A percentile compares a stretch with the other conserved stretches of the same genome.
Conservation (phyloP, 257 asterid species). For the Lycium ferocissimum region DNA sequence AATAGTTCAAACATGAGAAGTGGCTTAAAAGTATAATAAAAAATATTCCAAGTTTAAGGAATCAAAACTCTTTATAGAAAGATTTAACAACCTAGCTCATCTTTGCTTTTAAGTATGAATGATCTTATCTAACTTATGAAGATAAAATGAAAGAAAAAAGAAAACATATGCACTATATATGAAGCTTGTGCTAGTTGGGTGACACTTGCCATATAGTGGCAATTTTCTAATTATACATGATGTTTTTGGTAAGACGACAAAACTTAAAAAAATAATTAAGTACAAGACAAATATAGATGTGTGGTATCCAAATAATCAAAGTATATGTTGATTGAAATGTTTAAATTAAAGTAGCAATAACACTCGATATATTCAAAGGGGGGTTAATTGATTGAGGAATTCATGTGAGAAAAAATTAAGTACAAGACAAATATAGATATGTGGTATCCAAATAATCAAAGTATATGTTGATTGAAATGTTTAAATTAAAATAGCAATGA, state of each 20-base stretch:
- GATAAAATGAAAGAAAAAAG: too few species aligned
- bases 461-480: constrained; percentile 10
- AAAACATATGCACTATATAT: too few species aligned
- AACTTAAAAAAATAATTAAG: constrained; percentile 11
- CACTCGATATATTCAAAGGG: constrained; percentile 9
- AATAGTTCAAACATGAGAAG: constrained; percentile 17
- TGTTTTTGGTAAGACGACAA: constrained; percentile 6
- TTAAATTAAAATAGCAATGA: not conserved
- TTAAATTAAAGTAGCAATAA: not conserved
- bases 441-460: constrained; percentile 3
- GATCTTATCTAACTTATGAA: not conserved
- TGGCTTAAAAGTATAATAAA: constrained; percentile 29
- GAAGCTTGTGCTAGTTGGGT: not conserved
- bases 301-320: constrained; percentile 3
- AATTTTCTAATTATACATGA: not conserved
- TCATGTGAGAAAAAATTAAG: not conserved
- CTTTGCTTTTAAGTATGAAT: constrained; percentile 35
- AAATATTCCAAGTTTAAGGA: not conserved
- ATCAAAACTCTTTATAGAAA: not conserved
- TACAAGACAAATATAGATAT: constrained; percentile 12
- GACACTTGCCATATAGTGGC: not conserved
- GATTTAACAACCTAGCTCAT: constrained; percentile 12
- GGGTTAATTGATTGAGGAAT: not conserved
- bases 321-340: constrained; percentile 10
- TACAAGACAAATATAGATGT: constrained; percentile 14